Conservation (phyloP, 169 alveolate genomes). For the Besnoitia besnoiti region DNA sequence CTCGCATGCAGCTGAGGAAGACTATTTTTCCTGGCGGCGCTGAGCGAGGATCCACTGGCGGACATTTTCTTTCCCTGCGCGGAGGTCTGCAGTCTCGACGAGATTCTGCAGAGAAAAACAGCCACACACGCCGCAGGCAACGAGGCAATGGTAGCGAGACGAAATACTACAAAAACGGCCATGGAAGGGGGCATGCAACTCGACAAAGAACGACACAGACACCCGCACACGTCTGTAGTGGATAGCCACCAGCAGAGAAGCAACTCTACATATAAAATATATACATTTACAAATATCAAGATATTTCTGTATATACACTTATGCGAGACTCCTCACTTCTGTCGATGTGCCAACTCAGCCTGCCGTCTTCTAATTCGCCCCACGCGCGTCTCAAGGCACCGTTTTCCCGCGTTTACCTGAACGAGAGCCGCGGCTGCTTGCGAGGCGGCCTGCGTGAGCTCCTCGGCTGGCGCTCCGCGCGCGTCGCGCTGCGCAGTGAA, state of each 20-base stretch:
- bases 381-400: too few relatives aligned
- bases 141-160: neutral
- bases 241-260: neutral
- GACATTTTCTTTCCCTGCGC: neutral
- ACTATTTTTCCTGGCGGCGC: neutral
- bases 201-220: neutral
- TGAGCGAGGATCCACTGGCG: constrained; percentile 28
- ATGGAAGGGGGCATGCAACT: too few relatives aligned
- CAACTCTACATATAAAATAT: neutral
- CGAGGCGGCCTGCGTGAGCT: neutral
- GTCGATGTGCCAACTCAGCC: too few relatives aligned
- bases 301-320: neutral
- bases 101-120: neutral
- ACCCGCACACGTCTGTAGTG: neutral
- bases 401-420: neutral
- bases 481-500: neutral
- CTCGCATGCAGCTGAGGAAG: too few relatives aligned
- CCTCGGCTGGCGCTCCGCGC: neutral
- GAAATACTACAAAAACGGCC: neutral
- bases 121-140: neutral
- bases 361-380: too few relatives aligned
- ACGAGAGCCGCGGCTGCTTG: neutral
- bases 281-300: neutral
- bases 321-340: too few relatives aligned
- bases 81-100: neutral